Evolutionary conservation across 805 yeast genomes (phyloP).

Genomic region (Spathaspora girioi): DNA sequence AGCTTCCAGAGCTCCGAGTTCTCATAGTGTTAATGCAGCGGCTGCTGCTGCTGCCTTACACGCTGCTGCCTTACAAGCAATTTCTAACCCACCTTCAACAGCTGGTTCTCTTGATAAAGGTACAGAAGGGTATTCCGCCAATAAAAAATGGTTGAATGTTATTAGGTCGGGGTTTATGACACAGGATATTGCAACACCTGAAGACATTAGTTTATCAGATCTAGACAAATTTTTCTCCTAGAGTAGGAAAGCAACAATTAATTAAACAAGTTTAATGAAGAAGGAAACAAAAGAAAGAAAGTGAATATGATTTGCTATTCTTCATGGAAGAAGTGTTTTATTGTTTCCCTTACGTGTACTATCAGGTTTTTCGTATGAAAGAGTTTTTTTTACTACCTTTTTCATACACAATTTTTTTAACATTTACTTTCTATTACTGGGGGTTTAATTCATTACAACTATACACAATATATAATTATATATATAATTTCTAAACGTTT

Average conservation of each 20-base stretch:
- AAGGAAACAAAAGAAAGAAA: background rate
- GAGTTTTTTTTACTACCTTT: background rate
- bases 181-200: constrained; percentile 78
- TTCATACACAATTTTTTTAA: background rate
- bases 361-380: background rate
- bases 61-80: constrained; percentile 58
- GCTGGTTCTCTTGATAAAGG: constrained; percentile 8
- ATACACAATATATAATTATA: background rate
- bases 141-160: constrained; percentile 67
- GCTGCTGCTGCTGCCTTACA: constrained; percentile 75
- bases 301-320: background rate
- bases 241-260: background rate
- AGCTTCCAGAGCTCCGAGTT: constrained; percentile 57
- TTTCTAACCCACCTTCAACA: constrained; percentile 29
- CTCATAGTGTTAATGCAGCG: constrained; percentile 60
- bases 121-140: constrained; percentile 20
- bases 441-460: background rate
- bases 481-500: background rate
- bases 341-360: background rate
- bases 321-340: background rate
- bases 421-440: background rate
- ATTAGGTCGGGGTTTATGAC: constrained; percentile 74
- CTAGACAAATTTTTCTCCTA: constrained; percentile 38
- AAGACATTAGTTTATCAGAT: constrained; percentile 71
- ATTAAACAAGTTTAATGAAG: background rate